Conservation (phyloP, 768 basidiomycete species). For the Sarcodon sp. region DNA sequence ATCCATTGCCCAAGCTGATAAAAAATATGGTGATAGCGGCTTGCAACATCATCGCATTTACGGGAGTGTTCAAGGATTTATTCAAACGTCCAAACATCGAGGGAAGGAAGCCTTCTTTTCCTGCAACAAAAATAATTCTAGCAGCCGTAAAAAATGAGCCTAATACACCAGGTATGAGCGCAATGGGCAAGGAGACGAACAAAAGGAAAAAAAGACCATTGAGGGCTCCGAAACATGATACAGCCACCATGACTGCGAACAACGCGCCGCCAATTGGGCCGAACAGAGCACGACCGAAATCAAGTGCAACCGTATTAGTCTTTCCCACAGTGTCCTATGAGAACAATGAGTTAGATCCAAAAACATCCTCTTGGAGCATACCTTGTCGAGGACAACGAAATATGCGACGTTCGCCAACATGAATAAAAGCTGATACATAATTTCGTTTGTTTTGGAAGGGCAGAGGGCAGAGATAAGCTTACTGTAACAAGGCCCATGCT, state of each 20-base stretch:
- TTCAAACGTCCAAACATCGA: constrained; percentile 72
- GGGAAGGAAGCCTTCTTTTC: constrained; percentile 81
- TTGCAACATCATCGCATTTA: constrained; percentile 81
- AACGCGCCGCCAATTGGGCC: constrained; percentile 78
- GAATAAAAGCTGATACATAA: constrained; percentile 46
- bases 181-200: not conserved
- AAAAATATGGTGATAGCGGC: constrained; percentile 62
- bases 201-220: constrained; percentile 43
- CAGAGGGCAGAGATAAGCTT: constrained; percentile 13
- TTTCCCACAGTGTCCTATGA: constrained; percentile 46
- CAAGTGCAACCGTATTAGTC: constrained; percentile 82
- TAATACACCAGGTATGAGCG: constrained; percentile 13
- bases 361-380: constrained; percentile 11
- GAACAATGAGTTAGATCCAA: constrained; percentile 2
- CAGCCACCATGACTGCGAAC: constrained; percentile 85
- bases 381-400: constrained; percentile 86
- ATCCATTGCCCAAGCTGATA: constrained; percentile 81
- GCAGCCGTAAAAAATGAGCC: constrained; percentile 65
- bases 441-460: not conserved
- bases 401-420: constrained; percentile 80
- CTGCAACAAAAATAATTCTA: constrained; percentile 82
- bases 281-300: constrained; percentile 82
- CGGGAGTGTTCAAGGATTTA: constrained; percentile 63
- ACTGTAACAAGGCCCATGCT: constrained; percentile 81
- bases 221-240: constrained; percentile 92